Percentiles rank a stretch among this genome's conserved stretches.
phyloP scores from a whole-genome alignment of 2,329 filamentous ascomycete species.

The Arthroderma uncinatum region DNA sequence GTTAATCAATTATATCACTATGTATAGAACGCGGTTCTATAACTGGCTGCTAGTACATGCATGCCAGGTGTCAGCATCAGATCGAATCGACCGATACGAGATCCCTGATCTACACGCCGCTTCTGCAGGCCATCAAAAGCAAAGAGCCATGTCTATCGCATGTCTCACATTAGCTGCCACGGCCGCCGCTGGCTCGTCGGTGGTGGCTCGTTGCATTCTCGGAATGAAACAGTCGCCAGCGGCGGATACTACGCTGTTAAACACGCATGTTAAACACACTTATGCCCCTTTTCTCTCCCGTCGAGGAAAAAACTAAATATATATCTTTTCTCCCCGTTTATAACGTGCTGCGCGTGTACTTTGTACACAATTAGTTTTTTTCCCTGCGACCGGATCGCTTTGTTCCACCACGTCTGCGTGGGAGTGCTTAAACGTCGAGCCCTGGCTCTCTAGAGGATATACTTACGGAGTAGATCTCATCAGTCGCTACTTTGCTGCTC shows the following conservation, averaged over 20 bases:
- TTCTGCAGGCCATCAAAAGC: background rate
- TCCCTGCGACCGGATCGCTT: background rate
- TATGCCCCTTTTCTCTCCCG: background rate
- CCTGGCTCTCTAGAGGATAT: background rate
- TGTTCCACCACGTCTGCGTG: conserved; percentile 1
- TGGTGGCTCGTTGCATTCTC: background rate
- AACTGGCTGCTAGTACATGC: background rate
- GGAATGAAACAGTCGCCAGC: background rate
- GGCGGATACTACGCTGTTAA: background rate
- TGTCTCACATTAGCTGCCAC: conserved; percentile 1
- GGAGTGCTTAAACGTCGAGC: background rate
- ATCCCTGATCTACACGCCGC: background rate
- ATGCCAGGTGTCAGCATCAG: background rate
- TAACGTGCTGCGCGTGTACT: too few relatives aligned
- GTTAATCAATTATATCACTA: too few relatives aligned
- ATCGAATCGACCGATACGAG: background rate
- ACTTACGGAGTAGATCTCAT: background rate
- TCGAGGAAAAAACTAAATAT: too few relatives aligned
- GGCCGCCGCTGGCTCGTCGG: background rate
- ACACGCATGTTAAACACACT: background rate
- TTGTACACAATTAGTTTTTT: background rate
- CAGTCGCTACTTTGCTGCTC: background rate
- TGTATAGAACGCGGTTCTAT: too few relatives aligned
- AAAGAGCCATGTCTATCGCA: background rate
- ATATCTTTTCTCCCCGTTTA: background rate